Base-by-base conservation (phyloP, 768 basidiomycete species). In the Hemileccinum impolitum region DNA sequence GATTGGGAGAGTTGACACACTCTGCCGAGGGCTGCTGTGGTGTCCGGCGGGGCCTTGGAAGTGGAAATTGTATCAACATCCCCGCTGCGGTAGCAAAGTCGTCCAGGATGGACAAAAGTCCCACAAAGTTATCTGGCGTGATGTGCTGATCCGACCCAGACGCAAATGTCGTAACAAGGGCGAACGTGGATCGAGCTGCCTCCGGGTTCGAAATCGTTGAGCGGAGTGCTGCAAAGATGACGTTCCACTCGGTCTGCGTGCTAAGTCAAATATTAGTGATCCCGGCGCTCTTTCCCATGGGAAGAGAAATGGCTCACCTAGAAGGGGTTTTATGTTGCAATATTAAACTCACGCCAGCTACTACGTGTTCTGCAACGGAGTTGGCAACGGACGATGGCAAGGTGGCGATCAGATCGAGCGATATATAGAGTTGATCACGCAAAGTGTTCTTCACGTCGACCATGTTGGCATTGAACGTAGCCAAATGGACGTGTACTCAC, bases 241-340 rank as follows among this genome's bases (percentile, higher is more conserved):
- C 73, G 53, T 90, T 93, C 95, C 95, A 99, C 64, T 98, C 95
- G 1, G 95, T 97, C 56, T 88, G 85, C 1, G 93, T 94, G 47
- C 85, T 92, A 47, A 0, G 54, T 47, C 30, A 19, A 42, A 30
- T 19, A 6, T 65, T 35, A 59, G 42, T 30, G 26, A 44, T 48
- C 17, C 26, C 0, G 23, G 3, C 28, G 10, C 32, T 23, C 21
- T 25, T 37, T 17, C 15, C 13, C 28, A 15, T 17, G 11, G 21
- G 3, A 34, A 50, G 36, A 14, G 34, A 25, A 13, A 34, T 3
- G 35, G 13, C 51, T 23, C 19, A 63, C 90, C 78, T 77, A 54
- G 94, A 82, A 21, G 91, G 80, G 7, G 81, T 74, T 39, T 76
- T 74, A 56, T 94, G 82, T 60, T 87, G 80, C n/a, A 95, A 71